phyloP scores from a whole-genome alignment of 768 basidiomycete genomes.

The Exidia glandulosa region DNA sequence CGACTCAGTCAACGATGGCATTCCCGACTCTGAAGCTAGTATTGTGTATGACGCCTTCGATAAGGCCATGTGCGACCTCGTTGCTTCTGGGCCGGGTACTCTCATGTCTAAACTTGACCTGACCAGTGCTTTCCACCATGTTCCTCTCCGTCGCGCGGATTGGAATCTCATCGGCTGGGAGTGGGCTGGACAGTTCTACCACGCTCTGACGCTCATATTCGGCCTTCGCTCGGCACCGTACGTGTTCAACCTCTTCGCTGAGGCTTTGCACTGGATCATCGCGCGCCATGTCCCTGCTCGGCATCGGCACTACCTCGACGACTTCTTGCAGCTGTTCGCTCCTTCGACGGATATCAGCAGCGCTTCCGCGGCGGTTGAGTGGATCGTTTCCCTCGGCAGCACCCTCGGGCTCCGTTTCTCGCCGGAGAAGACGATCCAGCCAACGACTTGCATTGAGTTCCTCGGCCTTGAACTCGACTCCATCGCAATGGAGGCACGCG shows the following conservation, averaged over 20 bases:
- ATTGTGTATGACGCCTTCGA: conserved; percentile 22
- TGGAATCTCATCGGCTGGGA: conserved; percentile 23
- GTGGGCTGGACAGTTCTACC: conserved; percentile 20
- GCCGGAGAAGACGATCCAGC: conserved; percentile 14
- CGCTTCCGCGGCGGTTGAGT: conserved; percentile 9
- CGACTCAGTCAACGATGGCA: conserved; percentile 13
- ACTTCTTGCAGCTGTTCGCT: conserved; percentile 18
- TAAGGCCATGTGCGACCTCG: conserved; percentile 7
- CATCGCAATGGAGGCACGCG: conserved; percentile 21
- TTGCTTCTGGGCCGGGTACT: conserved; percentile 16
- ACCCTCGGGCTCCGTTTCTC: conserved; percentile 22
- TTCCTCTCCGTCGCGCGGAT: conserved; percentile 20
- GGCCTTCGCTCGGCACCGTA: conserved; percentile 24
- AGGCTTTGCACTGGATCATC: conserved; percentile 33
- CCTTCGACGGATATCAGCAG: conserved; percentile 9
- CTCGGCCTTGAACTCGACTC: conserved; percentile 13
- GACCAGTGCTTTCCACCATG: conserved; percentile 26
- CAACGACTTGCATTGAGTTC: conserved; percentile 8
- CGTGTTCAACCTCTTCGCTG: conserved; percentile 30
- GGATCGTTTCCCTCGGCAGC: conserved; percentile 18
- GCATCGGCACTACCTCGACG: conserved; percentile 25
- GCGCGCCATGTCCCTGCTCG: conserved; percentile 20
- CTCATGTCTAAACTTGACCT: conserved; percentile 27
- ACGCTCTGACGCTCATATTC: conserved; percentile 22
- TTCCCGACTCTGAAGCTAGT: conserved; percentile 18